phyloP scores from a whole-genome alignment of 192 early-diverging fungal species.

The Ramicandelaber brevisporus region DNA sequence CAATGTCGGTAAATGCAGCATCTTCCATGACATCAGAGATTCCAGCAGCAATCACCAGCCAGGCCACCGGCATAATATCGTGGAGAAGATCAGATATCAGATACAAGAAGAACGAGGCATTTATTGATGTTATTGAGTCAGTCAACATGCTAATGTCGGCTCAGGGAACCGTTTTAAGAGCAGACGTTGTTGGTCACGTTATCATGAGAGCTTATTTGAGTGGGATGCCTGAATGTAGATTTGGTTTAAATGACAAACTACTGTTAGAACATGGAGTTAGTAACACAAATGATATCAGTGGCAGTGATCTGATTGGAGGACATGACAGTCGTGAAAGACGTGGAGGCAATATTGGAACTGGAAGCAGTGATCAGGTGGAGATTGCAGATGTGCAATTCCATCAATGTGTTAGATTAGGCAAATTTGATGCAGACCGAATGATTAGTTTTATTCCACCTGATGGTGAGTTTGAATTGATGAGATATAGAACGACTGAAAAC shows the following conservation, averaged over 20 bases:
- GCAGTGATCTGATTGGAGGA: neutral
- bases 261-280: conserved; percentile 50
- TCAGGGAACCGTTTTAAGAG: conserved; percentile 66
- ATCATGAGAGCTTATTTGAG: conserved; percentile 88
- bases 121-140: conserved; percentile 95
- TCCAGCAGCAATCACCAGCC: conserved; percentile 68
- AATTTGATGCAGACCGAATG: conserved; percentile 74
- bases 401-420: conserved; percentile 85
- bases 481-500: conserved; percentile 82
- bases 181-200: conserved; percentile 74
- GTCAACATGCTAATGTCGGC: conserved; percentile 77
- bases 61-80: conserved; percentile 82
- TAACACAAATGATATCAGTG: conserved; percentile 2
- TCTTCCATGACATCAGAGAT: conserved; percentile 8
- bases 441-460: conserved; percentile 97
- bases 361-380: conserved; percentile 38
- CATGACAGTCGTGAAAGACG: conserved; percentile 1
- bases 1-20: neutral
- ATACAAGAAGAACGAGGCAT: conserved; percentile 95
- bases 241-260: conserved; percentile 89
- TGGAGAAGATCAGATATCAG: conserved; percentile 85
- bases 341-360: conserved; percentile 7
- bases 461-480: conserved; percentile 94
- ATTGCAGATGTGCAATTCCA: conserved; percentile 97
- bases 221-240: conserved; percentile 93